These are phyloP conservation scores for Diversispora eburnea DNA, from an alignment of 192 early-diverging fungal species.

Conservation along the genomic window DNA sequence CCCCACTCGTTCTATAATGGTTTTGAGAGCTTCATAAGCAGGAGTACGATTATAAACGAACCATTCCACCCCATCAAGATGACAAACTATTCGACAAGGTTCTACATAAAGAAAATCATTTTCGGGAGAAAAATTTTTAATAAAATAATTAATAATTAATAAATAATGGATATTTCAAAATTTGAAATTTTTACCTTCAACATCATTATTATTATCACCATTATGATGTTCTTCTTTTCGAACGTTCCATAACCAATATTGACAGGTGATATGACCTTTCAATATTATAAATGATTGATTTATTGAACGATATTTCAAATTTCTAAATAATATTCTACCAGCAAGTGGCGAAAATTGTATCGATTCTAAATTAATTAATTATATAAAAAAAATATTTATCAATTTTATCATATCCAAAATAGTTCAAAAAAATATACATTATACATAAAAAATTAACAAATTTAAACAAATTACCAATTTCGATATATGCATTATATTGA, in stretches of 20 bases:
- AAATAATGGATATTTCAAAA: neutral
- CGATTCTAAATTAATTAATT: conserved; percentile 48
- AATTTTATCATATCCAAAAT: neutral
- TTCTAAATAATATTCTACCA: conserved; percentile 74
- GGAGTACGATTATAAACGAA: conserved; percentile 78
- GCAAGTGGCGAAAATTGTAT: conserved; percentile 64
- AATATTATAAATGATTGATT: conserved; percentile 69
- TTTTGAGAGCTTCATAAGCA: conserved; percentile 59
- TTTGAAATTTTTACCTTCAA: neutral
- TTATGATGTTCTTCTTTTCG: conserved; percentile 31
- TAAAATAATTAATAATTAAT: too few relatives aligned
- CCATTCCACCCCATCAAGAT: conserved; percentile 73
- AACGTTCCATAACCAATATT: conserved; percentile 69
- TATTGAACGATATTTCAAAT: conserved; percentile 64
- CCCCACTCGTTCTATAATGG: conserved; percentile 35
- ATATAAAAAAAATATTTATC: neutral
- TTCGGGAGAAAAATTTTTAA: conserved; percentile 8
- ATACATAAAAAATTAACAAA: too few relatives aligned
- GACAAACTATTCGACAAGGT: conserved; percentile 59
- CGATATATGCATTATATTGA: conserved; percentile 60
- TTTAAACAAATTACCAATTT: conserved; percentile 44
- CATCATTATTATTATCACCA: conserved; percentile 21
- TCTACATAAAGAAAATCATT: conserved; percentile 1
- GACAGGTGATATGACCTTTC: conserved; percentile 68
- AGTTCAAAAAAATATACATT: neutral